Evolutionary conservation across 306 rosid species (phyloP), one percentile per base, ranked within the genome.

Genomic region (Fragaria nilgerrensis): DNA sequence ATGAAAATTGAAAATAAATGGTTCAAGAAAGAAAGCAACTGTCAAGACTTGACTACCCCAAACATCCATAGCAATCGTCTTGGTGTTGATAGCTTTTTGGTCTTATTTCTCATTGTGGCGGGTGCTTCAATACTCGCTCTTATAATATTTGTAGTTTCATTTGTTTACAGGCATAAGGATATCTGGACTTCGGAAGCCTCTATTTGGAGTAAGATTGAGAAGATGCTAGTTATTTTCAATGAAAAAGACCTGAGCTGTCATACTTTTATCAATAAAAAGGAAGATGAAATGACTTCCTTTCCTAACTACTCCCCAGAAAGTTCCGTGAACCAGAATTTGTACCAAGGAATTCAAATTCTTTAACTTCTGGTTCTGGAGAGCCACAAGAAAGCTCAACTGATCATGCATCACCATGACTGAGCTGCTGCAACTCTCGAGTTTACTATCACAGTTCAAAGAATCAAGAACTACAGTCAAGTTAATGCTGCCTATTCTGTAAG

Each of bases 61-160:
- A 50, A 65, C 22, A 25, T 66, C 27, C 67, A 86, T 79, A 83
- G 90, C 17, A 41, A 49, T 11, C 82, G 80, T 77, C 91, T 92
- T 5, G 82, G 85, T 43, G 80, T 92, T 5, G 83, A 82, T 17
- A 86, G 94, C 83, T 88, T 92, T 44, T 82, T 89, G 91, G 96
- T 92, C 8, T 81, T 89, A 3, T 90, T 88, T 75, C 85, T 92
- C 59, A 49, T 88, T 27, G 89, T 84, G 0, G 86, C 87, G 17
- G 48, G 36, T 29, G 76, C 87, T 69, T 88, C 88, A 6, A 1
- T 81, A 14, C 16, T 27, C 2, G 89, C 92, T 11, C 76, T 90
- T 3, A 11, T 77, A 9, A 25, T 86, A 56, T 83, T 70, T 48
- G 65, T 32, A 32, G 19, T 55, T 3, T 73, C 58, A 27, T 91